Evolutionary conservation across 2,329 filamentous ascomycete species (phyloP).

Genomic region (Eurotiales sp.): DNA sequence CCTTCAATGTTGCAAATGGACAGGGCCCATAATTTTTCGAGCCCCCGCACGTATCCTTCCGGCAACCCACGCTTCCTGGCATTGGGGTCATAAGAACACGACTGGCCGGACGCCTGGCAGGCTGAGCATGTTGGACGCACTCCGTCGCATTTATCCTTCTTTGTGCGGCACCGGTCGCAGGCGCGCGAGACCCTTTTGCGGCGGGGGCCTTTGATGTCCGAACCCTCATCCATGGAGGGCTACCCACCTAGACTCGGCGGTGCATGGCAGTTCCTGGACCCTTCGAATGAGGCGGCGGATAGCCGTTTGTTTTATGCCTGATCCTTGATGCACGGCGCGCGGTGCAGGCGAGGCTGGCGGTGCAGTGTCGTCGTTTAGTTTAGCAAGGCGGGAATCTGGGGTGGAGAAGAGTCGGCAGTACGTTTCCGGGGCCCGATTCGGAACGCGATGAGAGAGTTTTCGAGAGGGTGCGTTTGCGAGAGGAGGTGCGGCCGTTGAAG

Average conservation of each 20-base stretch:
- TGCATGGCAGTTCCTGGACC: slow-evolving; percentile 24
- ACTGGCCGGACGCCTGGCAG: slow-evolving; percentile 37
- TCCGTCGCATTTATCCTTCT: slow-evolving; percentile 46
- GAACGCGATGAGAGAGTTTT: too few relatives aligned
- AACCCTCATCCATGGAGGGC: slow-evolving; percentile 38
- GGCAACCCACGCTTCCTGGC: slow-evolving; percentile 45
- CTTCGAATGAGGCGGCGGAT: too few relatives aligned
- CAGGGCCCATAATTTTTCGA: slow-evolving; percentile 46
- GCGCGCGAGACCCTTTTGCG: slow-evolving; percentile 46
- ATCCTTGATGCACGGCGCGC: too few relatives aligned
- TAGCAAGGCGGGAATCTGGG: too few relatives aligned
- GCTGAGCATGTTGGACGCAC: slow-evolving; percentile 41
- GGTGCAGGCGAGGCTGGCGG: too few relatives aligned
- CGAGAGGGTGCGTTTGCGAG: too few relatives aligned
- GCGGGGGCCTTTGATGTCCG: slow-evolving; percentile 33
- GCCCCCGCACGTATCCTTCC: slow-evolving; percentile 44
- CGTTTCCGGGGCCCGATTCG: too few relatives aligned
- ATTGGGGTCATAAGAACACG: slow-evolving; percentile 42
- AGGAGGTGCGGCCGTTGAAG: too few relatives aligned
- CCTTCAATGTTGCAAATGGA: slow-evolving; percentile 43
- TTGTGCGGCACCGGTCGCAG: slow-evolving; percentile 44
- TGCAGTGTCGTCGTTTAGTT: too few relatives aligned
- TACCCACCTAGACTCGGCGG: slow-evolving; percentile 19
- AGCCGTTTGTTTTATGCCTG: too few relatives aligned
- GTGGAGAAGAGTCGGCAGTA: too few relatives aligned